Conservation (phyloP, 257 asterid genomes). For the Leonotis leonurus region DNA sequence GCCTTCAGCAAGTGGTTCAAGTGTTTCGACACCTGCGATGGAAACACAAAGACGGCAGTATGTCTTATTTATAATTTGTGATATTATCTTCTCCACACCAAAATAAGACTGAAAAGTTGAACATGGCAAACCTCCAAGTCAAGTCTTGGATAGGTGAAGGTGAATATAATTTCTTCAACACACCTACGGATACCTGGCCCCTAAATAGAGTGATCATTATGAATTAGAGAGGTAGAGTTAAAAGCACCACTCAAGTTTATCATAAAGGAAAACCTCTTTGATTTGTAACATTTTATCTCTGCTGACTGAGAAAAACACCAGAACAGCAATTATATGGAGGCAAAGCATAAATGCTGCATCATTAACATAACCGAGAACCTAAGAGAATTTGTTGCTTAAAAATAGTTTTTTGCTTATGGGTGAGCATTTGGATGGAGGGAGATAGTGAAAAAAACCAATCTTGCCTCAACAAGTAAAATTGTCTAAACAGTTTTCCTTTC, state of each 20-base stretch:
- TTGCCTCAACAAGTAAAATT: background rate
- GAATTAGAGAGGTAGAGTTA: background rate
- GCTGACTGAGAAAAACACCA: background rate
- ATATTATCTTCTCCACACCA: background rate
- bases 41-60: background rate
- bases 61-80: no score
- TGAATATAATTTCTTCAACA: conserved; percentile 76
- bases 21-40: conserved; percentile 68
- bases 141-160: conserved; percentile 86
- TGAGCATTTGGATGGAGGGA: background rate
- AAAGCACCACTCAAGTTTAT: background rate
- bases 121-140: conserved; percentile 70
- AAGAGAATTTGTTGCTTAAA: background rate
- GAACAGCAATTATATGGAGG: background rate
- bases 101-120: background rate
- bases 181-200: conserved; percentile 62
- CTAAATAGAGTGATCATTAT: conserved; percentile 29
- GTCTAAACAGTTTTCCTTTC: background rate
- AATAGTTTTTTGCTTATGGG: background rate
- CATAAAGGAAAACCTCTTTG: background rate
- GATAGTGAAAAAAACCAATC: background rate
- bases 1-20: conserved; percentile 92
- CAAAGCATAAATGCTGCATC: background rate
- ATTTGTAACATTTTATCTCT: background rate
- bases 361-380: background rate